phyloP scores from a whole-genome alignment of 1,284 basidiomycete species.

The Gymnopus androsaceus region DNA sequence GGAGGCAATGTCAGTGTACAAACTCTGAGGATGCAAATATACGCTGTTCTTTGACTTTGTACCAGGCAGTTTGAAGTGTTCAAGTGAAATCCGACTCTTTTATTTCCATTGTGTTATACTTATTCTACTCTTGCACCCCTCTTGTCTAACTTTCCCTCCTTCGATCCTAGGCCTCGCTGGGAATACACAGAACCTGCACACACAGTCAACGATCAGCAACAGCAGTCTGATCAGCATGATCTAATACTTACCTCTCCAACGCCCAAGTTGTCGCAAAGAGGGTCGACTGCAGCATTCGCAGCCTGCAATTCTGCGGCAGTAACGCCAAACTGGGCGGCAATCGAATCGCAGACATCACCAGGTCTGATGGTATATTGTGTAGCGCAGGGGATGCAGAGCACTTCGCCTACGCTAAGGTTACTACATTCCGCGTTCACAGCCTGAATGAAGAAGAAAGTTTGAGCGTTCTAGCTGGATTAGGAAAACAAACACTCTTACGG shows the following conservation, averaged over 20 bases:
- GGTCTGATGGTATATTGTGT: neutral
- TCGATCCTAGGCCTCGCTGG: too few relatives aligned
- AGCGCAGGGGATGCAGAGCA: neutral
- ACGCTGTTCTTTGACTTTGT: too few relatives aligned
- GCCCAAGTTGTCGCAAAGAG: neutral
- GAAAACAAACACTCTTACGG: neutral
- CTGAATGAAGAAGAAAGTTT: neutral
- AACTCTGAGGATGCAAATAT: too few relatives aligned
- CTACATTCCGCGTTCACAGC: neutral
- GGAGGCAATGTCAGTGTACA: too few relatives aligned
- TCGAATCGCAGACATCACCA: neutral
- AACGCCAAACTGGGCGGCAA: neutral
- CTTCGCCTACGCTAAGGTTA: neutral
- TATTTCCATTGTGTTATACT: too few relatives aligned
- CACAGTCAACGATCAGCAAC: too few relatives aligned
- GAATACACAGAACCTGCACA: too few relatives aligned
- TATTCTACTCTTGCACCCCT: too few relatives aligned
- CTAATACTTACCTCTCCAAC: neutral
- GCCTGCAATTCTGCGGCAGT: neutral
- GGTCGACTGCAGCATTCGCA: neutral
- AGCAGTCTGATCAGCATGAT: too few relatives aligned
- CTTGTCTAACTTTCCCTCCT: too few relatives aligned
- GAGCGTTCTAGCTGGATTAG: neutral
- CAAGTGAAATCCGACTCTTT: too few relatives aligned
- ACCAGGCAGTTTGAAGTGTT: too few relatives aligned